Conservation (phyloP, 148 eudicot species). For the Spergularia bocconei region DNA sequence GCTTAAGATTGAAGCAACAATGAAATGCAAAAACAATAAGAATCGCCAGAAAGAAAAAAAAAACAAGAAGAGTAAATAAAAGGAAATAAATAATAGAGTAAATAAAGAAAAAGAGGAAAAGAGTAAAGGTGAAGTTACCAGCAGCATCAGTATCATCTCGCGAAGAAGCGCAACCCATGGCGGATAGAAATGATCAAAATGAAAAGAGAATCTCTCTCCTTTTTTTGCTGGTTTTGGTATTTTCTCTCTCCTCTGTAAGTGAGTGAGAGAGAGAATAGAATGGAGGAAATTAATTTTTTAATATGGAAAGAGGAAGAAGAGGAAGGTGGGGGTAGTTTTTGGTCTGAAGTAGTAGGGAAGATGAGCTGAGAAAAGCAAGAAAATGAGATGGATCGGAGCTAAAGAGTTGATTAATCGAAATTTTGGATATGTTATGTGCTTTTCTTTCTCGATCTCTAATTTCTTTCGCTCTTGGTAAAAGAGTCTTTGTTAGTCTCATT, state of each 20-base stretch:
- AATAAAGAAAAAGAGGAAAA: not conserved
- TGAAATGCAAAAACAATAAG: not conserved
- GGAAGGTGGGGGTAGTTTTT: not conserved
- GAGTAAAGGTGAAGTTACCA: not conserved
- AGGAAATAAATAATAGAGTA: not conserved
- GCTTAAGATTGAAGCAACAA: no score
- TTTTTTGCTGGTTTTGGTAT: not conserved
- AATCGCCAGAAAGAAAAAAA: not conserved
- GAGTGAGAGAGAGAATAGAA: not conserved
- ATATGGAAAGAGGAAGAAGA: not conserved
- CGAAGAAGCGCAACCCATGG: not conserved
- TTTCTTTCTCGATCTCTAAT: no score
- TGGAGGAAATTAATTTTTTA: not conserved
- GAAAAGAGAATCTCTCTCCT: not conserved
- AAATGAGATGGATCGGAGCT: no score
- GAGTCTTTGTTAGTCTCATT: no score
- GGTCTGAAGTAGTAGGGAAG: no score
- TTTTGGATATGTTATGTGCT: no score
- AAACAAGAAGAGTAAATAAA: not conserved
- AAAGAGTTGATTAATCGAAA: no score
- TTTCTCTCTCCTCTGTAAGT: not conserved
- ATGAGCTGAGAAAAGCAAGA: no score
- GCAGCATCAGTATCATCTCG: not conserved
- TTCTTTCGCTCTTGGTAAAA: no score
- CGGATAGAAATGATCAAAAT: not conserved